Base-by-base conservation (phyloP, 2,329 filamentous ascomycete genomes). In the Bertia moriformis region DNA sequence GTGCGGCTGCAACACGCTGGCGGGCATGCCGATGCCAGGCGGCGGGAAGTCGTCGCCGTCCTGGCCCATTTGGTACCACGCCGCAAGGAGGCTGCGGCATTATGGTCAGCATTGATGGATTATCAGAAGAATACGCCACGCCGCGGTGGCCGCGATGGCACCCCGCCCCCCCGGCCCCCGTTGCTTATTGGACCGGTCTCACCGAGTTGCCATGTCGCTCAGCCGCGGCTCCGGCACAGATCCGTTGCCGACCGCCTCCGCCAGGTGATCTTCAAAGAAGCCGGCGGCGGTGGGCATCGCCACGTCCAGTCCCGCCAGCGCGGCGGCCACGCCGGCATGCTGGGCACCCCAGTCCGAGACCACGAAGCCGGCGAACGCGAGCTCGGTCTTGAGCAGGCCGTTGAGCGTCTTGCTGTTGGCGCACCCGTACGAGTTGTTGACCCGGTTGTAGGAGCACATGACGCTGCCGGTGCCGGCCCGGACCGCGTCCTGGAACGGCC, bases 341-440 rank as follows among this genome's bases (percentile, higher is more conserved):
- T 81, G 77, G 1, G 76, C 80, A 20, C 58, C 54, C 77, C 79
- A 85, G 50, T 86, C 81, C 0, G 70, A 67, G 30, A 79, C 68
- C 1, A 84, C 69, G 46, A 78, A 83, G 0, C 80, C 80, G 17
- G 69, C 65, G 45, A 75, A 76, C 2, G 69, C 71, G 1, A 76
- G 60, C 44, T 75, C 71, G 2, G 61, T 65, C 51, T 75, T 86
- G 38, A 86, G 58, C 0, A 85, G 59, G 3, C 75, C 71, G 48
- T 86, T 86, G 36, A 79, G 60, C 0, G 72, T 59, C 43, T 78
- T 73, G 43, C 71, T 74, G 56, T 85, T 86, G 48, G 79, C 67
- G 54, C 81, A 87, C 3, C 64, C 72, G 47, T 82, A 83, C 15
- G 71, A 78, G 55, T 78, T 79, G 56, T 87, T 87, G 49, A 82